These are phyloP conservation scores for Rhododendron henanense DNA, from an alignment of 148 eudicot genomes.

Conservation along the genomic window DNA sequence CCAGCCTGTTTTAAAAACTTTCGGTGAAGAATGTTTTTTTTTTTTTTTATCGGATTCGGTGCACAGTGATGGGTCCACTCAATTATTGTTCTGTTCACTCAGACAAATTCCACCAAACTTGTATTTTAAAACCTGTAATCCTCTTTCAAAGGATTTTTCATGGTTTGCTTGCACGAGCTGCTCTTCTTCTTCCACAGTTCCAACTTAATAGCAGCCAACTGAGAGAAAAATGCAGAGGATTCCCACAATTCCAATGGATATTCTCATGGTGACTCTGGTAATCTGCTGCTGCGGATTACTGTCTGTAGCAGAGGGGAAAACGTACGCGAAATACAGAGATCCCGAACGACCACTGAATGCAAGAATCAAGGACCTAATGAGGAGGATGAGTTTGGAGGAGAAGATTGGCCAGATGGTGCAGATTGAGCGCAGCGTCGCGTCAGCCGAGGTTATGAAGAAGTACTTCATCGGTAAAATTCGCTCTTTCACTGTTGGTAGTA, in stretches of 20 bases:
- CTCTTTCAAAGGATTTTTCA: neutral
- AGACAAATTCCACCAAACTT: neutral
- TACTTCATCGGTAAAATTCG: constrained; percentile 29
- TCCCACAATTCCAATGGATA: neutral
- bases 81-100: neutral
- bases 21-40: neutral
- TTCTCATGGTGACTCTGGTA: constrained; percentile 17
- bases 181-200: neutral
- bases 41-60: neutral
- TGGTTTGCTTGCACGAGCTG: neutral
- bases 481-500: neutral
- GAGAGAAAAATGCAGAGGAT: constrained; percentile 15
- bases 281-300: constrained; percentile 6
- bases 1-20: no score
- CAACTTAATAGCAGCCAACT: neutral
- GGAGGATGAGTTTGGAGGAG: constrained; percentile 38
- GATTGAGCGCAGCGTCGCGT: constrained; percentile 35
- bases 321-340: constrained; percentile 30
- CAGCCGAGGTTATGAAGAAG: constrained; percentile 29
- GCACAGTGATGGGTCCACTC: neutral
- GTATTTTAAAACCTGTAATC: neutral
- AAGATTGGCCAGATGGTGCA: constrained; percentile 50
- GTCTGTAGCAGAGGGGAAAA: constrained; percentile 19
- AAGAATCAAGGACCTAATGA: constrained; percentile 37
- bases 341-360: constrained; percentile 27